A percentile compares a stretch with the other conserved stretches of the same genome.
These are phyloP conservation scores for Neophaeococcomyces aloes DNA, from an alignment of 2,329 filamentous ascomycete species.

Conservation along the genomic window DNA sequence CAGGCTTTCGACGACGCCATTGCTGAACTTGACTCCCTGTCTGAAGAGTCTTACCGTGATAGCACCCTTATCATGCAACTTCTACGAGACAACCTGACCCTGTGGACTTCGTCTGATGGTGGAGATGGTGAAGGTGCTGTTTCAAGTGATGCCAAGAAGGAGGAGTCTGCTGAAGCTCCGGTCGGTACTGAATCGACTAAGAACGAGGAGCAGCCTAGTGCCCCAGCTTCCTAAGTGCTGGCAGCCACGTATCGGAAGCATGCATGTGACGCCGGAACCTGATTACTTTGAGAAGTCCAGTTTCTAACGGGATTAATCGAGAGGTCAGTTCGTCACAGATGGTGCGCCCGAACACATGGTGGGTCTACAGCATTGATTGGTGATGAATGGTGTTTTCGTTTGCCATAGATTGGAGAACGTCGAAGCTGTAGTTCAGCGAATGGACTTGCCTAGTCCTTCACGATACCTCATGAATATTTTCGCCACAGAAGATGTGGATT, in stretches of 20 bases:
- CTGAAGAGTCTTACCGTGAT: conserved; percentile 96
- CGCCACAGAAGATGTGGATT: neutral
- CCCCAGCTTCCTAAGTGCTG: conserved; percentile 16
- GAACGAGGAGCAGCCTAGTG: conserved; percentile 29
- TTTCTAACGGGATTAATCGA: conserved; percentile 2
- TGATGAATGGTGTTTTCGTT: neutral
- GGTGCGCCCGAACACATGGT: neutral
- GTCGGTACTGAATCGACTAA: conserved; percentile 33
- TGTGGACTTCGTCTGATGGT: conserved; percentile 92
- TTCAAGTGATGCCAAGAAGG: conserved; percentile 52
- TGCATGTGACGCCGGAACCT: conserved; percentile 9
- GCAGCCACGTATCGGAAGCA: neutral
- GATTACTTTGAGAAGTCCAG: neutral
- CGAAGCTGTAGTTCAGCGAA: neutral
- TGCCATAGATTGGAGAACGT: conserved; percentile 8
- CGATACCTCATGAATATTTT: conserved; percentile 18
- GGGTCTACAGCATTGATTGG: neutral
- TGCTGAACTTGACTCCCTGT: conserved; percentile 93
- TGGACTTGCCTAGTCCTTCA: conserved; percentile 6
- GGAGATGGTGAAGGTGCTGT: conserved; percentile 59
- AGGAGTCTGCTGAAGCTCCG: conserved; percentile 38
- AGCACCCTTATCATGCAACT: conserved; percentile 99
- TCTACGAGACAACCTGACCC: conserved; percentile 92
- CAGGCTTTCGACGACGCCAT: conserved; percentile 98
- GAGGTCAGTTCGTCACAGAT: neutral